Base-by-base conservation (phyloP, 345 rosid genomes). In the Pugionium dolabratum region DNA sequence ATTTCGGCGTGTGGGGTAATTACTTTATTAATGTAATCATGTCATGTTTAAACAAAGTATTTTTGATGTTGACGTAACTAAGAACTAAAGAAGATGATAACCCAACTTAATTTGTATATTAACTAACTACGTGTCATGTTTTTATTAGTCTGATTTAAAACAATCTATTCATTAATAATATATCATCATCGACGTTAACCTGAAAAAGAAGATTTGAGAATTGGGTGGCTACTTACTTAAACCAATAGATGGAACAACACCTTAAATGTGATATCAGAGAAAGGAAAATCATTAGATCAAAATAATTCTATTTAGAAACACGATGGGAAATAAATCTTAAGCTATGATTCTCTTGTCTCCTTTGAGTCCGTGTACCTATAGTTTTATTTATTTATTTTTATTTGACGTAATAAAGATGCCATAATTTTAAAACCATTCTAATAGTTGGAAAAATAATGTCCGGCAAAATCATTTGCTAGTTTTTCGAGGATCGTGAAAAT, bases 1-100 rank as follows among this genome's bases (percentile, higher is more conserved):
- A 72, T 41, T 64, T 72, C 62, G 70, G 65, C 65, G 70, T 27
- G 75, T 71, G 75, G 70, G 70, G 75, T 49, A 56, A 44, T 48
- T 48, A 28, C 64, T 71, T 55, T 71, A 48, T 35, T 57, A 55
- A 32, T 64, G 44, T 63, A 63, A 71, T 64, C 44, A 64, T 71
- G 43, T 55, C 65, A 62, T 10, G 59, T 56, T 62, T 40, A 54
- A 63, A 55, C 58, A 39, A 47, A 71, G 58, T n/a, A 49, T 71
- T 8, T 1, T 33, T 64, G 70, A 71, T 50, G 64, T 64, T 57
- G 75, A 71, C 75, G 34, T 71, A 40, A 8, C n/a, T 71, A 27
- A 54, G 55, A 71, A 70, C 41, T 29, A 44, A 44, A 62, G 36
- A 51, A 40, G 44, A 47, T 10, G 30, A 62, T 62, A 30, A n/a